phyloP scores from a whole-genome alignment of 164 flowering plant genomes.

The Stephania yunnanensis region DNA sequence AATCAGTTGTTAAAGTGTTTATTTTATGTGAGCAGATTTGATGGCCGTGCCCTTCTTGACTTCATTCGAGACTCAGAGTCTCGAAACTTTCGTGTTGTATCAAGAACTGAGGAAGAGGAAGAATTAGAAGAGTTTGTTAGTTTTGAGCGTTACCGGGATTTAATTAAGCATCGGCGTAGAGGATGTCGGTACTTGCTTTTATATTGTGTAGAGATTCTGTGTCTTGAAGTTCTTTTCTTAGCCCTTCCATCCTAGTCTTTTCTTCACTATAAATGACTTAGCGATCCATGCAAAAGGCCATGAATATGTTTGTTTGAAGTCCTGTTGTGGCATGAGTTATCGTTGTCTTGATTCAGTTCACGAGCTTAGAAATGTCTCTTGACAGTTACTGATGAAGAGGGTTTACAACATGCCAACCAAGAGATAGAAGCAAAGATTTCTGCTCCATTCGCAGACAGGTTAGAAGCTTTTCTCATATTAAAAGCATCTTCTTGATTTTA shows the following conservation, averaged over 20 bases:
- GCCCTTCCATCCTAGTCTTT: slow-evolving; percentile 7
- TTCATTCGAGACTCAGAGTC: slow-evolving; percentile 72
- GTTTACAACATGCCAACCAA: slow-evolving; percentile 76
- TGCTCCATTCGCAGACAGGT: slow-evolving; percentile 68
- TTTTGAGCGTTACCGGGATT: slow-evolving; percentile 99
- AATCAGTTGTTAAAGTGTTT: not conserved
- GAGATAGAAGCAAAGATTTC: slow-evolving; percentile 70
- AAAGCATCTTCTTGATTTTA: not conserved
- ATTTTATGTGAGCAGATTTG: slow-evolving; percentile 54
- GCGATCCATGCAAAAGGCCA: slow-evolving; percentile 5
- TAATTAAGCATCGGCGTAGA: slow-evolving; percentile 99
- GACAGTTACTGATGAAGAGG: slow-evolving; percentile 94
- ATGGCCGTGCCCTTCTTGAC: slow-evolving; percentile 95
- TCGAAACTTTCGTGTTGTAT: slow-evolving; percentile 40
- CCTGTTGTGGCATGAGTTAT: not conserved
- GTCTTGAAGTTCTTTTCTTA: slow-evolving; percentile 3
- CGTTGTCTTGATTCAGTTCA: slow-evolving; percentile 21
- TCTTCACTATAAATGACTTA: not conserved
- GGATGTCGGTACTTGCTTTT: slow-evolving; percentile 98
- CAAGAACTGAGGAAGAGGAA: slow-evolving; percentile 88
- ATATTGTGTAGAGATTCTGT: slow-evolving; percentile 13
- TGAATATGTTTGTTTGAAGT: slow-evolving; percentile 3
- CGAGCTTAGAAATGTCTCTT: slow-evolving; percentile 27
- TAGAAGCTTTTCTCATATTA: slow-evolving; percentile 4
- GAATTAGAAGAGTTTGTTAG: slow-evolving; percentile 98